Base-by-base conservation (phyloP, 257 asterid genomes). In the Scutellaria barbata region DNA sequence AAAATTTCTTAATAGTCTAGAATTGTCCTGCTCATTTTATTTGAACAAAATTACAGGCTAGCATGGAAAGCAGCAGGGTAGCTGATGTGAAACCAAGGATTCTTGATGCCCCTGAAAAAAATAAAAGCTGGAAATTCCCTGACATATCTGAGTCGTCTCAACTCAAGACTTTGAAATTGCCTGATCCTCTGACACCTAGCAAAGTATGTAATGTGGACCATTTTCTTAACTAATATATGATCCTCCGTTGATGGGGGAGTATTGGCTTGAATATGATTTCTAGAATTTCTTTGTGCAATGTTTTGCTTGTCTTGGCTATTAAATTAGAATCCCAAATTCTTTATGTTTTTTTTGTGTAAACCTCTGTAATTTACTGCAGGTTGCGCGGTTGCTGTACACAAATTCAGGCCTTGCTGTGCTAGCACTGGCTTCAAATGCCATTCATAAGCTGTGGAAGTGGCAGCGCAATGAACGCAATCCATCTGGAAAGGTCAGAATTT, bases 371-470 rank as follows among this genome's bases (percentile, higher is more conserved):
- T n/a, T 22, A 40, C 62, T 75, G 66, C 84, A 91, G 99, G 86
- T 94, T 58, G 83, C 83, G 76, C 90, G 95, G 72, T 77, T 94
- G 77, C 82, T 94, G 17, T 94, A 87, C 81, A 89, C 99, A 66
- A 94, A 91, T 76, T 87, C 99, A 20, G 99, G 99, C 64, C 76
- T 86, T 63, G 95, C 96, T 69, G 75, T 94, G 69, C 85, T 94
- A 60, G 97, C 99, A 7, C 84, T 94, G 65, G 81, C 88, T 56
- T 78, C 97, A 71, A 94, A 91, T 85, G 97, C 97, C 46, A 83
- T 85, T 71, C 99, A 94, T 74, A 94, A 91, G 88, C 90, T 94
- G 69, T 94, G 99, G 99, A 94, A 91, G 81, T 94, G 99, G 99
- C 99, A 88, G 79, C 89, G 96, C 63, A 89, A 82, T 78, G 99